Percentiles rank a stretch among this genome's conserved stretches.
Evolutionary conservation across 2,329 filamentous ascomycete genomes (phyloP).

Genomic region (Botrytis elliptica): DNA sequence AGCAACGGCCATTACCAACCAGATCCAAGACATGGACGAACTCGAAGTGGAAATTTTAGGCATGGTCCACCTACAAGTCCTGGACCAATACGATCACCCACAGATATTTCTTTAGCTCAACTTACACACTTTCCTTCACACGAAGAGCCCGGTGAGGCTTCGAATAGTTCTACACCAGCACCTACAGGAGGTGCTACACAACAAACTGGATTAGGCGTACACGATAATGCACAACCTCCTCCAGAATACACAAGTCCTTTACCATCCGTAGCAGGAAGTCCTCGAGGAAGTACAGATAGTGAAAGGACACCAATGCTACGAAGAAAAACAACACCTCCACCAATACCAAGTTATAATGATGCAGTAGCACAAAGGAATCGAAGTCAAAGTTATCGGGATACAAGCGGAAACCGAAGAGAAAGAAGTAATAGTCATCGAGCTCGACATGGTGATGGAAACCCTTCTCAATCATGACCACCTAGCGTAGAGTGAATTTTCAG

Average conservation of each 20-base stretch:
- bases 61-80: constrained; percentile 75
- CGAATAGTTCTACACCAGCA: constrained; percentile 40
- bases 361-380: constrained; percentile 36
- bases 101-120: constrained; percentile 91
- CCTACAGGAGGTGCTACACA: constrained; percentile 27
- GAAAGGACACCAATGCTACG: constrained; percentile 54
- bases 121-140: constrained; percentile 68
- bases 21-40: constrained; percentile 61
- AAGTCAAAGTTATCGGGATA: constrained; percentile 29
- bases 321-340: constrained; percentile 36
- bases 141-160: constrained; percentile 60
- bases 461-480: constrained; percentile 28
- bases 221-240: constrained; percentile 61
- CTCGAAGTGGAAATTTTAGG: constrained; percentile 75
- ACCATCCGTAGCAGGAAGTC: constrained; percentile 49
- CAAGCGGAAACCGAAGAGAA: constrained; percentile 24
- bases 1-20: constrained; percentile 42
- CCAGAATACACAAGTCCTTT: constrained; percentile 69
- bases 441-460: constrained; percentile 22
- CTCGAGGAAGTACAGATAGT: constrained; percentile 51
- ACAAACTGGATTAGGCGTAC: constrained; percentile 28
- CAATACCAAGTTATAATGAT: constrained; percentile 41
- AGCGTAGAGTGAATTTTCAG: neutral
- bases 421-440: constrained; percentile 27
- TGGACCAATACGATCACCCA: constrained; percentile 85